Evolutionary conservation across 768 basidiomycete species (phyloP).

Genomic region (Pluteus cervinus): DNA sequence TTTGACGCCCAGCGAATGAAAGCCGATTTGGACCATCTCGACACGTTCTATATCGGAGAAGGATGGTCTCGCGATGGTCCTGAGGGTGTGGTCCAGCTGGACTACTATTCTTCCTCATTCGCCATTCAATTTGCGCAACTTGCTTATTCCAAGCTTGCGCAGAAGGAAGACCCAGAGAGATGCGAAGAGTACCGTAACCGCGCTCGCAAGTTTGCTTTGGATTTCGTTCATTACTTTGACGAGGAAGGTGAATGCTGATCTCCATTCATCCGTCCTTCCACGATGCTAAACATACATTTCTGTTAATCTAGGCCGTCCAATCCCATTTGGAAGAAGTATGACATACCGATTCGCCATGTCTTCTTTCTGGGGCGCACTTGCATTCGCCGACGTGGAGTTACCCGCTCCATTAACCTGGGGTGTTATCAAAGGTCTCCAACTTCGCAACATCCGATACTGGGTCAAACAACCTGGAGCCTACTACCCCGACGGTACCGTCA

Average conservation of each 20-base stretch:
- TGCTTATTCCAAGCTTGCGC: constrained; percentile 61
- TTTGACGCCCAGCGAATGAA: constrained; percentile 61
- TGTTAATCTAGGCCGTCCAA: constrained; percentile 61
- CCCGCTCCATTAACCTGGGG: constrained; percentile 73
- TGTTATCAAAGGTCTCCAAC: constrained; percentile 63
- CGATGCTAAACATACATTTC: not conserved
- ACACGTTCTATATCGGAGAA: constrained; percentile 72
- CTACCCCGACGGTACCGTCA: constrained; percentile 60
- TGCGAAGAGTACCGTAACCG: constrained; percentile 61
- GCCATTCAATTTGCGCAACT: constrained; percentile 75
- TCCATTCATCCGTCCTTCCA: not conserved
- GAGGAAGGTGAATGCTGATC: constrained; percentile 46
- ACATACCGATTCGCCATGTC: constrained; percentile 81
- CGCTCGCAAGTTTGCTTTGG: constrained; percentile 55
- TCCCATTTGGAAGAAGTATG: constrained; percentile 72
- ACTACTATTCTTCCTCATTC: constrained; percentile 76
- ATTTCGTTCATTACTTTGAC: constrained; percentile 75
- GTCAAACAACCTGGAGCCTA: constrained; percentile 56
- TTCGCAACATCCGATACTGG: constrained; percentile 73
- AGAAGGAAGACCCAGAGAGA: constrained; percentile 54
- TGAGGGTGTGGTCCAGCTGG: constrained; percentile 70
- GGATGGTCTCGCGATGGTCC: constrained; percentile 79
- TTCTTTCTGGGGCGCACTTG: constrained; percentile 71
- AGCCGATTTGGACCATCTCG: constrained; percentile 68
- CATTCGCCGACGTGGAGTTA: constrained; percentile 63